Conservation (phyloP, 2,329 filamentous ascomycete species). For the Reticulascus tulasneorum region DNA sequence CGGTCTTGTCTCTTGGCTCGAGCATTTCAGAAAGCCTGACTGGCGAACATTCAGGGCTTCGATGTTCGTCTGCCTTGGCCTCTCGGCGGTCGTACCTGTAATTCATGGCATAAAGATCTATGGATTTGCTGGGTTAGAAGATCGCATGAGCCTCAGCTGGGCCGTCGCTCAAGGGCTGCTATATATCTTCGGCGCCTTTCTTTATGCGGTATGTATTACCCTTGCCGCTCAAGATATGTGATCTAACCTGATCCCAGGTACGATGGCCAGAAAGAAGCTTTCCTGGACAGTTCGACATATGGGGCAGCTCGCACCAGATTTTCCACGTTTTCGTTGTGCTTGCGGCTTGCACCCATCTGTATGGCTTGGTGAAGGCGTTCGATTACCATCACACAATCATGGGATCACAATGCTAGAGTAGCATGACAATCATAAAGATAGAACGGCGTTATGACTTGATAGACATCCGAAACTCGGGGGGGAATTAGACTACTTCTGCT, state of each 20-base stretch:
- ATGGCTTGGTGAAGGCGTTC: conserved; percentile 78
- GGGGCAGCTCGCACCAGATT: conserved; percentile 92
- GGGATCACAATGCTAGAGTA: conserved; percentile 45
- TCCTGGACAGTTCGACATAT: conserved; percentile 82
- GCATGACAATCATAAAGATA: not conserved
- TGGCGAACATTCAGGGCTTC: conserved; percentile 81
- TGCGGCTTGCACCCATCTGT: conserved; percentile 77
- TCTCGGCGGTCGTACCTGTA: conserved; percentile 80
- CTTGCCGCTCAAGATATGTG: conserved; percentile 38
- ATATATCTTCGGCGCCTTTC: conserved; percentile 79
- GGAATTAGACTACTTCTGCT: too few relatives aligned
- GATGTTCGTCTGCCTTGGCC: conserved; percentile 86
- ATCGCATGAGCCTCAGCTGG: conserved; percentile 77
- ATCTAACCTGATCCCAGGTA: conserved; percentile 41
- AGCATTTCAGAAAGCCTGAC: conserved; percentile 75
- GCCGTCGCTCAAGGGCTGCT: conserved; percentile 73
- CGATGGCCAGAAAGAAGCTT: conserved; percentile 78
- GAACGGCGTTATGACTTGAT: too few relatives aligned
- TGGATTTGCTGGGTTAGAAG: conserved; percentile 61
- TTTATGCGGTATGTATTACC: too few relatives aligned
- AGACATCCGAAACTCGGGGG: too few relatives aligned
- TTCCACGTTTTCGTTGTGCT: conserved; percentile 88
- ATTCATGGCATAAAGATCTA: conserved; percentile 69
- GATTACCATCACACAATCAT: conserved; percentile 71
- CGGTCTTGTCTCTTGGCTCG: conserved; percentile 70